A percentile compares a stretch with the other conserved stretches of the same genome.
Conservation (phyloP, 1,284 basidiomycete species). For the Cryptococcus wingfieldii region DNA sequence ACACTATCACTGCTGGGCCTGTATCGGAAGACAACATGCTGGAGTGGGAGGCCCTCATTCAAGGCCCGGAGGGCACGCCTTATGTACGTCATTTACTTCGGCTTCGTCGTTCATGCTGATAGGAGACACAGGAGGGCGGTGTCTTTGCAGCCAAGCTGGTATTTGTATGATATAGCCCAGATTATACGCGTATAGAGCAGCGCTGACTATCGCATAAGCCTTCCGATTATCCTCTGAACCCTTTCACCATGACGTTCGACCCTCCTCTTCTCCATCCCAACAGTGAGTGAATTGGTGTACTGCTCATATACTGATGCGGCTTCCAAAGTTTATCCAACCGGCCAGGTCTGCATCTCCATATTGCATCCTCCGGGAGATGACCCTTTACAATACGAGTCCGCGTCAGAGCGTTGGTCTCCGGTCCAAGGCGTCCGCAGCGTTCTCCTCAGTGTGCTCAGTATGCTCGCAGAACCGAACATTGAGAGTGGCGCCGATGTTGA, state of each 20-base stretch:
- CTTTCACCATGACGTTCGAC: slow-evolving; percentile 98
- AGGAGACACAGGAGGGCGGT: slow-evolving; percentile 73
- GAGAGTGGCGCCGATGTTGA: slow-evolving; percentile 98
- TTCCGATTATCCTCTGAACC: slow-evolving; percentile 85
- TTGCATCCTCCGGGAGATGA: slow-evolving; percentile 95
- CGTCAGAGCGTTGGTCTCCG: slow-evolving; percentile 96
- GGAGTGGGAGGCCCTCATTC: slow-evolving; percentile 95
- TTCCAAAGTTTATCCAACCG: slow-evolving; percentile 71
- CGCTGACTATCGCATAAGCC: slow-evolving; percentile 56
- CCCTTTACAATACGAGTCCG: slow-evolving; percentile 68
- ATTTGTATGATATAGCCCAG: slow-evolving; percentile 62
- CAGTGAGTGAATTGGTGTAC: slow-evolving; percentile 57
- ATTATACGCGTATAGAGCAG: neutral
- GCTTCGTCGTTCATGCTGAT: neutral
- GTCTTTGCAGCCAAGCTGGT: slow-evolving; percentile 88
- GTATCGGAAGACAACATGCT: slow-evolving; percentile 94
- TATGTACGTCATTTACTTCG: slow-evolving; percentile 60
- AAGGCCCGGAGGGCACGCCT: slow-evolving; percentile 94
- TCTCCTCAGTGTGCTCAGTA: slow-evolving; percentile 88
- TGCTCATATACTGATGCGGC: neutral
- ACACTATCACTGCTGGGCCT: slow-evolving; percentile 83
- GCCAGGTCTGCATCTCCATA: slow-evolving; percentile 97
- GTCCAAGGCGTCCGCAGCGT: slow-evolving; percentile 88
- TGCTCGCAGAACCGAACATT: slow-evolving; percentile 99
- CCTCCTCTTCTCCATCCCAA: slow-evolving; percentile 97